These are phyloP conservation scores for Cladosporium phlei DNA, from an alignment of 2,329 filamentous ascomycete genomes.

Conservation along the genomic window DNA sequence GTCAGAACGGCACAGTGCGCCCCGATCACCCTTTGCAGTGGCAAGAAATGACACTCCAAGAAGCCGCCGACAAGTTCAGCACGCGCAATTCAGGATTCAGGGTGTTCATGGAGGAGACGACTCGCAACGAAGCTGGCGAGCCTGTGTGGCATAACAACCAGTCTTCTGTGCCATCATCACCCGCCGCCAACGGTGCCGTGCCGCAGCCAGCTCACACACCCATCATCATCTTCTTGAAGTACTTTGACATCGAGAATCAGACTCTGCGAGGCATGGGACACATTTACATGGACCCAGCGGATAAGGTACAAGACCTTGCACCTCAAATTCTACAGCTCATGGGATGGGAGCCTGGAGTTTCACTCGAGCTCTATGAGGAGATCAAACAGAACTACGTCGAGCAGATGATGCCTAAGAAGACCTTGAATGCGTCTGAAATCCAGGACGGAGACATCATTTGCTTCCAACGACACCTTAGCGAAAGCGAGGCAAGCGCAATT, in stretches of 20 bases:
- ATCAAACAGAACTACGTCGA: slow-evolving; percentile 99
- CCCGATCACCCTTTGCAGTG: slow-evolving; percentile 85
- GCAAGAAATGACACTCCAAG: slow-evolving; percentile 60
- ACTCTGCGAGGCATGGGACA: slow-evolving; percentile 72
- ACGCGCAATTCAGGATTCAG: slow-evolving; percentile 66
- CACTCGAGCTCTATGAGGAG: slow-evolving; percentile 81
- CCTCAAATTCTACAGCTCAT: slow-evolving; percentile 74
- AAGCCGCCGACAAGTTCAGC: slow-evolving; percentile 64
- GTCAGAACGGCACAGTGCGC: slow-evolving; percentile 92
- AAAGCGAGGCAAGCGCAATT: slow-evolving; percentile 29
- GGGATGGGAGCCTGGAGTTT: slow-evolving; percentile 71
- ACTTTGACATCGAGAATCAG: slow-evolving; percentile 77
- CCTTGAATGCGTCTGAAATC: slow-evolving; percentile 84
- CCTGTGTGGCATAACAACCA: slow-evolving; percentile 65
- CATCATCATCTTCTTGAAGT: slow-evolving; percentile 86
- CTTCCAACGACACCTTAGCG: slow-evolving; percentile 66
- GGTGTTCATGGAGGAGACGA: slow-evolving; percentile 78
- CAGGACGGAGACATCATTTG: slow-evolving; percentile 97
- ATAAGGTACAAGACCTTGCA: slow-evolving; percentile 80
- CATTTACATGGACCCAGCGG: slow-evolving; percentile 80
- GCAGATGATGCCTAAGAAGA: slow-evolving; percentile 82
- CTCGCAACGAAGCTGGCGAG: slow-evolving; percentile 65
- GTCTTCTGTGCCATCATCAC: slow-evolving; percentile 46
- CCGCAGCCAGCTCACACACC: slow-evolving; percentile 40
- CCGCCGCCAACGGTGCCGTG: slow-evolving; percentile 39